phyloP scores from a whole-genome alignment of 2,329 filamentous ascomycete genomes.

The Sarocladiaceae sp. region DNA sequence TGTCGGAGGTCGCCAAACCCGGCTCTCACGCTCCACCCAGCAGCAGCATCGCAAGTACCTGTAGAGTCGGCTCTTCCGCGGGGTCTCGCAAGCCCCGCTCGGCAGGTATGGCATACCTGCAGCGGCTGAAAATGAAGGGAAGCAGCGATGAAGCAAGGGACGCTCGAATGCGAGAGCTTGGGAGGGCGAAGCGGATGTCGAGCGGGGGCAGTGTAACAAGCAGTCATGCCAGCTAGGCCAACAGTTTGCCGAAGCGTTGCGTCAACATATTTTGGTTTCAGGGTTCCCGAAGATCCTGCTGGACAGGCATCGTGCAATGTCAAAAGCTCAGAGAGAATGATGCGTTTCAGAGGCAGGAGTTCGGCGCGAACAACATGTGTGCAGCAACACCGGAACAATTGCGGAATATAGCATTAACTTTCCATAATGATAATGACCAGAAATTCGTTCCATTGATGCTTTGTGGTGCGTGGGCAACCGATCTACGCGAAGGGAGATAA shows the following conservation, averaged over 20 bases:
- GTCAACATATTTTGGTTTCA: too few species aligned
- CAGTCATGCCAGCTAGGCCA: slow-evolving; percentile 6
- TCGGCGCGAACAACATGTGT: too few species aligned
- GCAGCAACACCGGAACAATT: not conserved
- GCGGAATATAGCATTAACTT: not conserved
- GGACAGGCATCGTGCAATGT: too few species aligned
- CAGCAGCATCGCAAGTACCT: not conserved
- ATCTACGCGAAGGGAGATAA: not conserved
- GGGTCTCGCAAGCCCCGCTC: not conserved
- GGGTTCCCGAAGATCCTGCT: too few species aligned
- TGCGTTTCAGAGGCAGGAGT: too few species aligned
- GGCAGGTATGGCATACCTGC: not conserved
- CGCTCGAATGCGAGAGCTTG: slow-evolving; percentile 5
- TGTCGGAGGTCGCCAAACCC: not conserved
- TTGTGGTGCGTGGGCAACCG: slow-evolving; percentile 26
- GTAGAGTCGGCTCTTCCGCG: not conserved
- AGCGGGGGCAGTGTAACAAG: not conserved
- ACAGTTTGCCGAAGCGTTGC: too few species aligned
- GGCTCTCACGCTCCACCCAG: not conserved
- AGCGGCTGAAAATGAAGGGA: not conserved
- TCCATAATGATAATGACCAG: not conserved
- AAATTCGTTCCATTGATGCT: slow-evolving; percentile 1
- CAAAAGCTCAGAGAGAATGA: too few species aligned
- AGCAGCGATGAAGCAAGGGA: not conserved
- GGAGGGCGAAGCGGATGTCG: not conserved